Percentiles rank a stretch among this genome's conserved stretches.
These are phyloP conservation scores for Serendipita sp. DNA, from an alignment of 768 basidiomycete species.

Conservation along the genomic window DNA sequence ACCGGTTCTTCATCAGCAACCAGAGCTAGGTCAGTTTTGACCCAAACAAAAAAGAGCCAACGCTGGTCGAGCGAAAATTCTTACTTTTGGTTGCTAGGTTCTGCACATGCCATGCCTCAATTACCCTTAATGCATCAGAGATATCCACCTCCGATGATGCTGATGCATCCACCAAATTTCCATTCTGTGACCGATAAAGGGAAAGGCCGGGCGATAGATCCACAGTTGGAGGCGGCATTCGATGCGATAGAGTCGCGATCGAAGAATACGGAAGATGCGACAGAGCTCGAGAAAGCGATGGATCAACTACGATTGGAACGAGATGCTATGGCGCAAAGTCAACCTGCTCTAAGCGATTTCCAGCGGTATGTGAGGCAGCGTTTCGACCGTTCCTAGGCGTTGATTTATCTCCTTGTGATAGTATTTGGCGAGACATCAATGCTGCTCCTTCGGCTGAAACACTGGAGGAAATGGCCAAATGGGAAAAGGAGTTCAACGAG, in stretches of 20 bases:
- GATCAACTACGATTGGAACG: slow-evolving; percentile 13
- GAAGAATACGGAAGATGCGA: slow-evolving; percentile 16
- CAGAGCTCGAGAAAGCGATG: slow-evolving; percentile 13
- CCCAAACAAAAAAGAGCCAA: neutral
- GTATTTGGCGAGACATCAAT: slow-evolving; percentile 33
- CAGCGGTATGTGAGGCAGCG: slow-evolving; percentile 26
- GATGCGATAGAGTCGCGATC: slow-evolving; percentile 21
- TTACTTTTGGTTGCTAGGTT: neutral
- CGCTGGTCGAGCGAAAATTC: neutral
- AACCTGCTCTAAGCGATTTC: slow-evolving; percentile 28
- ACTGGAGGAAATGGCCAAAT: slow-evolving; percentile 50
- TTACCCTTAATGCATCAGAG: neutral
- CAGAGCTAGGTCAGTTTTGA: no score
- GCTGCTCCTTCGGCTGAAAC: neutral
- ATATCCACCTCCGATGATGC: slow-evolving; percentile 7
- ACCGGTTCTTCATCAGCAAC: no score
- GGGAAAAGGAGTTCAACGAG: slow-evolving; percentile 74
- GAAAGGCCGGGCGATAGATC: slow-evolving; percentile 56
- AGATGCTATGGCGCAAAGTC: slow-evolving; percentile 13
- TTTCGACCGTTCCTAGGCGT: slow-evolving; percentile 6
- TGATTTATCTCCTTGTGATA: slow-evolving; percentile 20
- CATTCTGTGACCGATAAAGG: slow-evolving; percentile 52
- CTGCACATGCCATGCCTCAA: neutral
- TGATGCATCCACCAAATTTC: slow-evolving; percentile 9
- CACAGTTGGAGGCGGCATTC: slow-evolving; percentile 27